Conservation (phyloP, 2,329 filamentous ascomycete species). For the Arthroderma sp. region DNA sequence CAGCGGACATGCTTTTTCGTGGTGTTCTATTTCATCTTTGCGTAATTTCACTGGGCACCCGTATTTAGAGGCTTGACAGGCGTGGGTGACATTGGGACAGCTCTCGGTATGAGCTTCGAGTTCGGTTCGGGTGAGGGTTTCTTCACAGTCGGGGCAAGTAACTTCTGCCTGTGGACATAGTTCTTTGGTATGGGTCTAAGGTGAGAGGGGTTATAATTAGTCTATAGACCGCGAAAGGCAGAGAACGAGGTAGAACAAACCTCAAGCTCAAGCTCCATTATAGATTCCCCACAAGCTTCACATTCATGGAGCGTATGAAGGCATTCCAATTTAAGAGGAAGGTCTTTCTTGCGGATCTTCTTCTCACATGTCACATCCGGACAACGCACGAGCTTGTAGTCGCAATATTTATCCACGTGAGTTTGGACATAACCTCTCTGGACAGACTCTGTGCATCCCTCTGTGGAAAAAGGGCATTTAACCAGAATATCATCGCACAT, state of each 20-base stretch:
- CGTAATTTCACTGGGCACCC: conserved; percentile 30
- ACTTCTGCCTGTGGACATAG: conserved; percentile 25
- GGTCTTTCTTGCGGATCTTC: conserved; percentile 42
- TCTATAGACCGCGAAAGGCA: conserved; percentile 1
- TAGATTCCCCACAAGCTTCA: conserved; percentile 37
- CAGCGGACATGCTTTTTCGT: conserved; percentile 39
- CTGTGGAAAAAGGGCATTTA: conserved; percentile 42
- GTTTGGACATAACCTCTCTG: conserved; percentile 44
- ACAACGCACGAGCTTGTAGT: conserved; percentile 42
- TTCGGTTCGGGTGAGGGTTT: conserved; percentile 19
- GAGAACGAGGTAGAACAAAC: conserved; percentile 17
- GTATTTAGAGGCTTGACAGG: conserved; percentile 28
- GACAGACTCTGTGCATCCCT: conserved; percentile 41
- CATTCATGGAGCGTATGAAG: conserved; percentile 42
- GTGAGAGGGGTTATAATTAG: neutral
- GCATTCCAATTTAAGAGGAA: conserved; percentile 36
- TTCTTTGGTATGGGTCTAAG: conserved; percentile 25
- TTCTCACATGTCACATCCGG: conserved; percentile 37
- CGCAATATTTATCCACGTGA: conserved; percentile 49
- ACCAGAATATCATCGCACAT: conserved; percentile 51
- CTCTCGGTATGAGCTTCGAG: conserved; percentile 24
- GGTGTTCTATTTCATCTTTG: conserved; percentile 26
- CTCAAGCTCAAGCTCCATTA: conserved; percentile 44
- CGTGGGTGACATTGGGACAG: conserved; percentile 24
- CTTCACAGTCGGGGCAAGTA: conserved; percentile 26